Evolutionary conservation across 2,329 filamentous ascomycete genomes (phyloP), one percentile per base, ranked within the genome.

Genomic region (Didymella arachidicola): DNA sequence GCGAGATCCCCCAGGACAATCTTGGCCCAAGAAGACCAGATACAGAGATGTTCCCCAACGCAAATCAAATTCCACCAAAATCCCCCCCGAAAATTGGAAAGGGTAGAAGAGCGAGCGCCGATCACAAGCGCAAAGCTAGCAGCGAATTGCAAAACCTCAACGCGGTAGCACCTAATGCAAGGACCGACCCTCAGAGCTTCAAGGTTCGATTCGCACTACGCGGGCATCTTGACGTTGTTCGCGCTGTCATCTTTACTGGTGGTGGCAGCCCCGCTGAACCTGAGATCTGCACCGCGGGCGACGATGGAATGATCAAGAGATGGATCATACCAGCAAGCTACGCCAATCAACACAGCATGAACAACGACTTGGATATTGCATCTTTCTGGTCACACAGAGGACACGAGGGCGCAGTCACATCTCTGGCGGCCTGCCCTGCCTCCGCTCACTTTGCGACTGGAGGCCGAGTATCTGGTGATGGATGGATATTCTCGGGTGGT

Each of bases 401-500:
- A 10, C 95, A 99, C 73, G 86, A 89, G n/a, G 94, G 95, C 3
- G 87, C 93, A 2, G 93, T 99, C 2, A 90, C 96, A 39, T 92
- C 87, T 42, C 80, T 99, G 26, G 89, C 94, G 0, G 90, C 94
- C 3, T 97, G 92, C 83, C 93, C 92, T 2, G 89, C 92, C 2
- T 89, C 92, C 2, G 91, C 91, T 26, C 95, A 91, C 72, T 97
- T 97, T 74, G 90, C 92, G 7, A 96, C 92, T 18, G 92, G 93
- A 34, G 93, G 93, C 7, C 87, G 93, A 62, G 92, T 91, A 7
- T 87, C 90, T 68, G 94, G 94, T 30, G 95, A 98, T 69, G 95
- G 95, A 27, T 99, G 95, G 95, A 93, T 99, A 65, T 99, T 99
- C 78, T 98, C 94, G 5, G 95, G 95, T 60, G 95, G 95, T 4